A percentile compares a stretch with the other conserved stretches of the same genome.
These are phyloP conservation scores for Gastrolobium villosum DNA, from an alignment of 306 rosid species.

Conservation along the genomic window DNA sequence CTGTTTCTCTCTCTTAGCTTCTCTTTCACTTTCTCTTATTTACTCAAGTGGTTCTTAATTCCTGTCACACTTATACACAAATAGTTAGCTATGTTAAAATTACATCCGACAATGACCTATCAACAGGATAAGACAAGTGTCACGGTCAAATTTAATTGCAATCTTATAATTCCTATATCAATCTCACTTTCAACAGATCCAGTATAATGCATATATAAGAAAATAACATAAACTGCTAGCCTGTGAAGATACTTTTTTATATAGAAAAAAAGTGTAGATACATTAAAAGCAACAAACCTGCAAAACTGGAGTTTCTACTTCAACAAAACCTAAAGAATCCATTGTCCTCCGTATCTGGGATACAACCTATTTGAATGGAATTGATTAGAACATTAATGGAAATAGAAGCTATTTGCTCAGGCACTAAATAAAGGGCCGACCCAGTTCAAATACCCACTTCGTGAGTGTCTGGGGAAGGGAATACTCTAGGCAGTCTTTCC, in stretches of 20 bases:
- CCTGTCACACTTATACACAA: neutral
- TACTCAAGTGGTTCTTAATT: too few species aligned
- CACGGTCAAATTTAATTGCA: slow-evolving; percentile 11
- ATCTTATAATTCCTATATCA: slow-evolving; percentile 33
- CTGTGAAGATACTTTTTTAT: slow-evolving; percentile 15
- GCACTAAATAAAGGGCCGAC: slow-evolving; percentile 27
- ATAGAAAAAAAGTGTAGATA: neutral
- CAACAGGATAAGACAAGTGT: neutral
- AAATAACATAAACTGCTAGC: neutral
- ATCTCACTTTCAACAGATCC: slow-evolving; percentile 29
- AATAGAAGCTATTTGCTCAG: slow-evolving; percentile 18
- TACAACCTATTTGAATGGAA: slow-evolving; percentile 66
- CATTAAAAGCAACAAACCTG: slow-evolving; percentile 72
- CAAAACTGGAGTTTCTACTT: slow-evolving; percentile 98
- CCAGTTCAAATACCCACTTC: too few species aligned
- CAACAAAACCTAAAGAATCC: slow-evolving; percentile 89
- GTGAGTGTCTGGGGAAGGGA: too few species aligned
- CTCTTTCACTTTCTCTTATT: too few species aligned
- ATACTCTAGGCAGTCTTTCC: too few species aligned
- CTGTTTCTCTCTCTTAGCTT: too few species aligned
- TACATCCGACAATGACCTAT: slow-evolving; percentile 6
- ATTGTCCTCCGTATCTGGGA: slow-evolving; percentile 88
- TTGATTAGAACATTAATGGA: slow-evolving; percentile 27
- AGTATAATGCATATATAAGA: slow-evolving; percentile 12
- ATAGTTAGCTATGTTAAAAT: slow-evolving; percentile 2